These are phyloP conservation scores for Phytopythium cucurbitacearum DNA, from an alignment of 352 stramenopile genomes.

Conservation along the genomic window DNA sequence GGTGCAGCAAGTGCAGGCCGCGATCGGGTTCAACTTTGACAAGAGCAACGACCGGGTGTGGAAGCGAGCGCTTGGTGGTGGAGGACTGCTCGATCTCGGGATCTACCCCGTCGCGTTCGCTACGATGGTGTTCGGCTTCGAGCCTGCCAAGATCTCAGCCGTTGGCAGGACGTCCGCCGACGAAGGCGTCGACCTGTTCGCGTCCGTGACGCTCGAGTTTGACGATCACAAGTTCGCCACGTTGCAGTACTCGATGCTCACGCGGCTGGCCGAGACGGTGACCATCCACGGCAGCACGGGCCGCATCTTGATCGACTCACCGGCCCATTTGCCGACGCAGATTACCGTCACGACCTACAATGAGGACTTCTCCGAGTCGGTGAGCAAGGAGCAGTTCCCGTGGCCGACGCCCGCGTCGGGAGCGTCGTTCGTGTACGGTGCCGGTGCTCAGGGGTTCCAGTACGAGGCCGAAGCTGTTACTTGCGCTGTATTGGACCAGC, in stretches of 20 bases:
- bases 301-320: constrained; percentile 49
- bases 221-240: constrained; percentile 41
- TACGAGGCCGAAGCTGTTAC: constrained; percentile 65
- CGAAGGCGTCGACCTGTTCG: constrained; percentile 6
- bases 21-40: constrained; percentile 61
- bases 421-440: constrained; percentile 9
- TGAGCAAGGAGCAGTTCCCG: constrained; percentile 15
- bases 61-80: constrained; percentile 65
- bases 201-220: constrained; percentile 50
- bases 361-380: constrained; percentile 3
- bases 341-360: constrained; percentile 14
- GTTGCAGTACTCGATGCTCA: constrained; percentile 63
- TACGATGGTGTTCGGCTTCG: constrained; percentile 51
- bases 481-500: constrained; percentile 25
- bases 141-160: constrained; percentile 36
- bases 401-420: constrained; percentile 12
- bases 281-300: constrained; percentile 68
- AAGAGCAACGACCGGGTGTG: constrained; percentile 52
- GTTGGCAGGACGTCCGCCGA: constrained; percentile 10
- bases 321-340: constrained; percentile 17
- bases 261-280: constrained; percentile 57
- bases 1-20: constrained; percentile 61
- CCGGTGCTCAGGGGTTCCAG: constrained; percentile 44
- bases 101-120: constrained; percentile 76
- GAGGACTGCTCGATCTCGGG: constrained; percentile 67